phyloP scores from a whole-genome alignment of 1,284 basidiomycete genomes.

The Sporisorium scitamineum region DNA sequence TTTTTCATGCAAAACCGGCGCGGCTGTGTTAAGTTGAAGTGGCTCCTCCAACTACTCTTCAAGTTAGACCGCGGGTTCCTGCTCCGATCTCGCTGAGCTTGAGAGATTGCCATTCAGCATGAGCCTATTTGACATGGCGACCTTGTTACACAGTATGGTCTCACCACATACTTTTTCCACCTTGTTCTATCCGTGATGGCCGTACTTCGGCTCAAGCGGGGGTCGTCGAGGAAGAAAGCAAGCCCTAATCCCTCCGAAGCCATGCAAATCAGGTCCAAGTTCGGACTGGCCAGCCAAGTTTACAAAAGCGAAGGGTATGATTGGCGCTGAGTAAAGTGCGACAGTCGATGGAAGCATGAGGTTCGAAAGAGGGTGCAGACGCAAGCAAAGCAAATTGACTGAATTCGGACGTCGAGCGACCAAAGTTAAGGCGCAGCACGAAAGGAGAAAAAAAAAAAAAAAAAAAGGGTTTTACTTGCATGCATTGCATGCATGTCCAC shows the following conservation, averaged over 20 bases:
- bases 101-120: too few relatives aligned
- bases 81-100: too few relatives aligned
- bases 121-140: neutral
- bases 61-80: too few relatives aligned
- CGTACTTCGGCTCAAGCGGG: constrained; percentile 1
- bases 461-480: neutral
- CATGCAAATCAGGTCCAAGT: neutral
- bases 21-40: neutral
- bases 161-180: neutral
- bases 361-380: constrained; percentile 6
- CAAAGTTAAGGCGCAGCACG: constrained; percentile 1
- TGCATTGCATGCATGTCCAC: neutral
- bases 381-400: neutral
- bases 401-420: neutral
- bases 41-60: too few relatives aligned
- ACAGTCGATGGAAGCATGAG: neutral
- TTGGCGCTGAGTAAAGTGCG: constrained; percentile 9
- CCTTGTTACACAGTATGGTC: neutral
- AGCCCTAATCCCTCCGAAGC: constrained; percentile 6
- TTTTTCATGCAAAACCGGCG: constrained; percentile 2
- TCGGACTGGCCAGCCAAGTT: neutral
- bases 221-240: neutral
- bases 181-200: neutral
- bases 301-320: neutral
- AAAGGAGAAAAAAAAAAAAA: neutral